Conservation (phyloP, 1,139 yeast genomes). For the Candida neerlandica region DNA sequence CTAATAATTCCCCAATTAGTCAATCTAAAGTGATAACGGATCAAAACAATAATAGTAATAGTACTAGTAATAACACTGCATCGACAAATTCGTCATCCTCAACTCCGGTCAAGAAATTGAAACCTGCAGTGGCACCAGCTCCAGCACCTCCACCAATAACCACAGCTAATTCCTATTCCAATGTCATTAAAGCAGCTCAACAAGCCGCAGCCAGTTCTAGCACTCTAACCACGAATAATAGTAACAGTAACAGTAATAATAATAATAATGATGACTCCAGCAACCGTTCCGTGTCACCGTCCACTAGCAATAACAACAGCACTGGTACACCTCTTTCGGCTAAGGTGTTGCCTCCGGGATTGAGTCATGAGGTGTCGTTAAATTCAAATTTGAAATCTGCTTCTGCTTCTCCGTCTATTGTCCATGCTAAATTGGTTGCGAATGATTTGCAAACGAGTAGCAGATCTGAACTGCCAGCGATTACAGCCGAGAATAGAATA, state of each 20-base stretch:
- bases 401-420: conserved; percentile 24
- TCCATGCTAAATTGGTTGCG: conserved; percentile 9
- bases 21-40: background rate
- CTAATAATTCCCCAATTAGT: conserved; percentile 5
- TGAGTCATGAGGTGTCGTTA: conserved; percentile 19
- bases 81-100: conserved; percentile 7
- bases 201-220: conserved; percentile 18
- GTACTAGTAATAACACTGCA: background rate
- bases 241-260: background rate
- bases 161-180: conserved; percentile 22
- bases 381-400: conserved; percentile 36
- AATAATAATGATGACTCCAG: conserved; percentile 3
- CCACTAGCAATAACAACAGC: conserved; percentile 8
- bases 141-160: conserved; percentile 25
- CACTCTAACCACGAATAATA: conserved; percentile 9
- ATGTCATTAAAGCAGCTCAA: conserved; percentile 24
- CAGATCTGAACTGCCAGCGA: conserved; percentile 20
- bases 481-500: conserved; percentile 20
- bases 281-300: conserved; percentile 1
- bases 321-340: conserved; percentile 15
- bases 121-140: conserved; percentile 15
- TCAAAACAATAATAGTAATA: conserved; percentile 3
- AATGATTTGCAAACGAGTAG: conserved; percentile 7
- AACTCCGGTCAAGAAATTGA: conserved; percentile 14
- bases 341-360: conserved; percentile 28